Evolutionary conservation across 1,284 basidiomycete genomes (phyloP), one percentile per base, ranked within the genome.

Genomic region (Microbotryum violaceum): DNA sequence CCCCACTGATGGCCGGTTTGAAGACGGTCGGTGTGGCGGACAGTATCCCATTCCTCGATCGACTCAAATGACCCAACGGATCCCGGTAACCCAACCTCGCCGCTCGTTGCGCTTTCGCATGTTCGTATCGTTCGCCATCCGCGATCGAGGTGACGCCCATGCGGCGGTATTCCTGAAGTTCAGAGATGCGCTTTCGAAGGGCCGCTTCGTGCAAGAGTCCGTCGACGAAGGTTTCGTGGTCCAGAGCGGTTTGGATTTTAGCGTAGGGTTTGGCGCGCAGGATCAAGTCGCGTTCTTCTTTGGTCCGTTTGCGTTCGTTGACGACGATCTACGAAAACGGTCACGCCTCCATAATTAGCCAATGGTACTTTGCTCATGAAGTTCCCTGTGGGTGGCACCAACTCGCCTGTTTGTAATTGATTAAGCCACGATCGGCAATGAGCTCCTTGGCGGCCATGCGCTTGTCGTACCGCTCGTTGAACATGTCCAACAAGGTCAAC

Each of bases 221-320:
- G 25, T 91, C 84, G 33, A 88, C 81, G 72, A 98, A 89, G 4
- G 81, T 80, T 73, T 98, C 94, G 70, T 89, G 96, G 74, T 98
- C 93, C 62, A 88, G 83, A 1, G 89, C 86, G 0, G 91, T 94
- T 75, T 97, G 92, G 52, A 97, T 79, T 62, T 88, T 86, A 27
- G 94, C 86, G 75, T 97, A 96, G 20, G 92, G 91, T 70, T 93
- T 89, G 64, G 94, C 82, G 44, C 93, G 85, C 70, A 89, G 85
- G 23, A 93, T 76, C 58, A 97, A 84, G 66, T 98, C 94, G 69
- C 88, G 85, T 72, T 97, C 93, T 65, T 97, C 94, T 71, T 89
- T 89, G 18, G 84, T 83, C 23, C 90, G 81, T 74, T 93, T 94
- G 77, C 92, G 88, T 69, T 98, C 96, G 1, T 83, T 82, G 10